Evolutionary conservation across 768 basidiomycete genomes (phyloP).

Genomic region (Thelephora ganbajun): DNA sequence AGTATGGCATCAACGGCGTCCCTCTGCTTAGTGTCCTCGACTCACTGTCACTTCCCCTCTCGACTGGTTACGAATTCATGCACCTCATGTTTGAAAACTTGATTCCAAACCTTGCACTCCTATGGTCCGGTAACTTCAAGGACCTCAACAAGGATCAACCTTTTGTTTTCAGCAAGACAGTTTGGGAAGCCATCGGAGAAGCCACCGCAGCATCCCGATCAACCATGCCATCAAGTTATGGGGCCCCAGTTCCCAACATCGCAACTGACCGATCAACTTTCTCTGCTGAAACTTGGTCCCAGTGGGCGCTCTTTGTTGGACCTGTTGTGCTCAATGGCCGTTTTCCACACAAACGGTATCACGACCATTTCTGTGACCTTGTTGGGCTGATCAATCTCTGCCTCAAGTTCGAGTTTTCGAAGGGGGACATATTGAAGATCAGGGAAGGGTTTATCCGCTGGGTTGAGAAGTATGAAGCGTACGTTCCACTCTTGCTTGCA

Average conservation of each 20-base stretch:
- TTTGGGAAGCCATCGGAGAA: conserved; percentile 14
- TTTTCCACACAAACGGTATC: conserved; percentile 12
- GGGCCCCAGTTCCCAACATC: conserved; percentile 8
- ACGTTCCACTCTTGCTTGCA: too few species aligned
- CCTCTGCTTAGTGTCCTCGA: conserved; percentile 2
- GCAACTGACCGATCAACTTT: conserved; percentile 7
- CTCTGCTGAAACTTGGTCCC: conserved; percentile 15
- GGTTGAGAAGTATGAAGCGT: conserved; percentile 12
- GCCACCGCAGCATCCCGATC: conserved; percentile 5
- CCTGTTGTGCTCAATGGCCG: conserved; percentile 8
- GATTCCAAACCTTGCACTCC: conserved; percentile 9
- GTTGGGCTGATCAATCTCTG: conserved; percentile 12
- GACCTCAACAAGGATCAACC: conserved; percentile 7
- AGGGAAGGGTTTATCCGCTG: conserved; percentile 7
- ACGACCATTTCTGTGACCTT: conserved; percentile 14
- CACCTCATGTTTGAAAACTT: too few species aligned
- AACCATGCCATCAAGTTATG: conserved; percentile 11
- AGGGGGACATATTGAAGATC: conserved; percentile 7
- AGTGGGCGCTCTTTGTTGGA: conserved; percentile 14
- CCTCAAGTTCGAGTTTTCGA: conserved; percentile 11
- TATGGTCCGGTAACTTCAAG: conserved; percentile 15
- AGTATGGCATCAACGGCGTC: conserved; percentile 11
- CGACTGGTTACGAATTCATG: conserved; percentile 17
- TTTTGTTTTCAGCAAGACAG: conserved; percentile 3
- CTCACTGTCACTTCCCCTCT: conserved; percentile 8